phyloP scores from a whole-genome alignment of 495 filamentous ascomycete genomes.

The Penicillium macrosclerotiorum region DNA sequence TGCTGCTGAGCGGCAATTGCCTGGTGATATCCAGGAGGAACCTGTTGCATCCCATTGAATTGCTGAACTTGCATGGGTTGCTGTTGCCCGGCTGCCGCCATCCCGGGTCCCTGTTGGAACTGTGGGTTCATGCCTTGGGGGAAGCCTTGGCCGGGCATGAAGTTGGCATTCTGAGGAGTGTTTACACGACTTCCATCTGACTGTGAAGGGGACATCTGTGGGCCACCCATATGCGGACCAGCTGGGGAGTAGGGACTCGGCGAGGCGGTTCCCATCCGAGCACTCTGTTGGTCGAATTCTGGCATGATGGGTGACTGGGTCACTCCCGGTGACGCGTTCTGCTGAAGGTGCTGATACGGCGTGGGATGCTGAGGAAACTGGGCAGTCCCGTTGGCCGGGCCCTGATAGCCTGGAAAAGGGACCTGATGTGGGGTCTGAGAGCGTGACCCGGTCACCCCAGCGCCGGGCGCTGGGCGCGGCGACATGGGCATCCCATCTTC shows the following conservation, averaged over 20 bases:
- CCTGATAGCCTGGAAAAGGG: conserved; percentile 61
- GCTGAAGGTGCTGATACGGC: conserved; percentile 80
- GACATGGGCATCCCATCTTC: conserved; percentile 84
- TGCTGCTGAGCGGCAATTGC: conserved; percentile 49
- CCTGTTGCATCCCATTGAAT: conserved; percentile 41
- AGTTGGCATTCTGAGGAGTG: conserved; percentile 71
- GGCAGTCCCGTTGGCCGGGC: conserved; percentile 53
- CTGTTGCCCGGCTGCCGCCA: conserved; percentile 34
- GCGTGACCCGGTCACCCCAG: conserved; percentile 72
- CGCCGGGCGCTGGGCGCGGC: conserved; percentile 69
- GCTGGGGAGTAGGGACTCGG: conserved; percentile 88
- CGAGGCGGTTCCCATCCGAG: conserved; percentile 84
- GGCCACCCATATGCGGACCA: conserved; percentile 63
- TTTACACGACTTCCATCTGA: conserved; percentile 69
- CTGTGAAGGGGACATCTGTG: conserved; percentile 75
- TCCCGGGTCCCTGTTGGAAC: conserved; percentile 46
- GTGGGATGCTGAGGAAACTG: conserved; percentile 55
- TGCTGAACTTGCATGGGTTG: conserved; percentile 39
- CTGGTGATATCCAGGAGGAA: conserved; percentile 50
- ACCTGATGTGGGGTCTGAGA: conserved; percentile 88
- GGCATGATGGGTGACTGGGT: conserved; percentile 91
- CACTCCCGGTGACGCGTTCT: conserved; percentile 74
- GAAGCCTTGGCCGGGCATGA: conserved; percentile 57
- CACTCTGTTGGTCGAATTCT: conserved; percentile 61
- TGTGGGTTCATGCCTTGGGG: conserved; percentile 57